Evolutionary conservation across 2,329 filamentous ascomycete genomes (phyloP).

Genomic region (Seiridium unicorne): DNA sequence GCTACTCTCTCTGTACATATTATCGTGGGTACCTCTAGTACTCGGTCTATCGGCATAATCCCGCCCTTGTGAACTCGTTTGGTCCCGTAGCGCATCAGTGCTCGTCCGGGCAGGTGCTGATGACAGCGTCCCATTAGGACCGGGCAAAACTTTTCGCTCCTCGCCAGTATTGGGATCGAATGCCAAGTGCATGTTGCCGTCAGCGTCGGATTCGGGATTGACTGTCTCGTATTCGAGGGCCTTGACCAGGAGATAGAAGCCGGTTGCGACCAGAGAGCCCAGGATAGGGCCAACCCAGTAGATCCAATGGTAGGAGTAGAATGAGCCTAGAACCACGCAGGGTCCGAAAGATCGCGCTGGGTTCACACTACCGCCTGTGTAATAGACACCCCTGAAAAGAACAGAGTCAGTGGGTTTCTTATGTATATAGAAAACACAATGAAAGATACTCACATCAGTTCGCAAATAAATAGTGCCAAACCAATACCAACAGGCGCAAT

Average conservation of each 20-base stretch:
- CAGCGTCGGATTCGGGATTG: conserved; percentile 46
- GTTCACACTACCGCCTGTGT: conserved; percentile 23
- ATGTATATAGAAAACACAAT: not conserved
- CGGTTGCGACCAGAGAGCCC: conserved; percentile 47
- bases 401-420: not conserved
- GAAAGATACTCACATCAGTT: conserved; percentile 22
- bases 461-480: conserved; percentile 51
- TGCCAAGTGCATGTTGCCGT: not conserved
- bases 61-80: not conserved
- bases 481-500: conserved; percentile 62
- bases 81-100: not conserved
- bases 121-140: not conserved
- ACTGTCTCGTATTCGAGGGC: conserved; percentile 48
- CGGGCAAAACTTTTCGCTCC: not conserved
- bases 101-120: not conserved
- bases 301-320: conserved; percentile 50
- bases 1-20: not conserved
- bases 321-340: conserved; percentile 25
- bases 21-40: not conserved
- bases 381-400: conserved; percentile 18
- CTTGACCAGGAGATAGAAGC: conserved; percentile 49
- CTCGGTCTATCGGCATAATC: not conserved
- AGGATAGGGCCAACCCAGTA: conserved; percentile 54
- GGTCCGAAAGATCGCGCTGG: conserved; percentile 26
- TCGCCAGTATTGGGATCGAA: not conserved